These are phyloP conservation scores for Diplogelasinospora grovesii DNA, from an alignment of 495 filamentous ascomycete genomes.

Conservation along the genomic window DNA sequence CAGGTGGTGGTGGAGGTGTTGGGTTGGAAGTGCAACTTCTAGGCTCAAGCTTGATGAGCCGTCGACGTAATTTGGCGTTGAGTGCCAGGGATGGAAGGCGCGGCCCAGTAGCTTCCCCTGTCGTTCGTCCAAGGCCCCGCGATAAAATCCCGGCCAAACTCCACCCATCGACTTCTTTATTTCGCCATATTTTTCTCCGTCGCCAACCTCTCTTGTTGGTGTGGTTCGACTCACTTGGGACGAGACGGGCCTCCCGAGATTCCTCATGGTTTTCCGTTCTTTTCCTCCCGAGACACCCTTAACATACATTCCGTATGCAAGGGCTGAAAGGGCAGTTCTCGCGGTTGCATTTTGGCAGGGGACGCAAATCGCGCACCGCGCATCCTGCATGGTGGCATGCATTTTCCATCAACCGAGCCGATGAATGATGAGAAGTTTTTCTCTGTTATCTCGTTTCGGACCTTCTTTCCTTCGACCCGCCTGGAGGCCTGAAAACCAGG, in stretches of 20 bases:
- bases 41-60: conserved; percentile 7
- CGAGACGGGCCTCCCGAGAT: too few species aligned
- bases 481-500: not conserved
- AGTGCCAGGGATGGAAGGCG: conserved; percentile 16
- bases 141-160: conserved; percentile 25
- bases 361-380: conserved; percentile 20
- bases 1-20: too few species aligned
- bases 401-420: conserved; percentile 15
- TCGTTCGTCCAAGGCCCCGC: conserved; percentile 6
- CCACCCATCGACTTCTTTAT: not conserved
- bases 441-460: conserved; percentile 12
- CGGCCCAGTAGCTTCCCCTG: conserved; percentile 13
- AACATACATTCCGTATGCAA: too few species aligned
- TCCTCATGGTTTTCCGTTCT: too few species aligned
- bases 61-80: conserved; percentile 25
- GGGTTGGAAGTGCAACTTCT: too few species aligned
- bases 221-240: not conserved
- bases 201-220: conserved; percentile 2
- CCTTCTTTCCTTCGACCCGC: conserved; percentile 18
- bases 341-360: too few species aligned
- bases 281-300: too few species aligned
- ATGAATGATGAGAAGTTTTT: conserved; percentile 13
- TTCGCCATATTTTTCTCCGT: not conserved
- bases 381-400: conserved; percentile 12
- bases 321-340: too few species aligned